Conservation (phyloP, 345 rosid species). For the Trapa bicornis region DNA sequence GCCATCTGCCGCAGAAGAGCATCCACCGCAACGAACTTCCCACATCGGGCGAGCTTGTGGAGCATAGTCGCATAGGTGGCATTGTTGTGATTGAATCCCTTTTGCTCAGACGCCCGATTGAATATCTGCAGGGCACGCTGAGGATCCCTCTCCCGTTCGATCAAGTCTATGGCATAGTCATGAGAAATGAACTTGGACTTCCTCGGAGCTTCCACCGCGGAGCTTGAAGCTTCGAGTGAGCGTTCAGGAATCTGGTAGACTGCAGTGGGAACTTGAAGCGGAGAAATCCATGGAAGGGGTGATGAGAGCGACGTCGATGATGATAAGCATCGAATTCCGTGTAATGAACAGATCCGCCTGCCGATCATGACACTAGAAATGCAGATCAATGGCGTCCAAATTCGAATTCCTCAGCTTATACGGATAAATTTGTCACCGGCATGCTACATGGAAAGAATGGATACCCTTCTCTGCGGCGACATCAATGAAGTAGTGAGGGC, state of each 20-base stretch:
- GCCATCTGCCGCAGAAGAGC: slow-evolving; percentile 67
- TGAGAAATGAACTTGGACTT: slow-evolving; percentile 51
- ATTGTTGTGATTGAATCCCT: slow-evolving; percentile 71
- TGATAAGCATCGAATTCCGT: slow-evolving; percentile 1
- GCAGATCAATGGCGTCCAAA: neutral
- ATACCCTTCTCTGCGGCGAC: too few relatives aligned
- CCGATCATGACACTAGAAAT: slow-evolving; percentile 1
- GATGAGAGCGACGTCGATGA: slow-evolving; percentile 17
- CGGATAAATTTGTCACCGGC: too few relatives aligned
- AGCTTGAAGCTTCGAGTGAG: slow-evolving; percentile 21
- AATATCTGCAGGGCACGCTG: slow-evolving; percentile 58
- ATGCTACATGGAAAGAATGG: too few relatives aligned
- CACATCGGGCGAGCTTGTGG: slow-evolving; percentile 52
- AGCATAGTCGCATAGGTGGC: slow-evolving; percentile 62
- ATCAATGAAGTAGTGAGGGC: too few relatives aligned
- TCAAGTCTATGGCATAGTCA: slow-evolving; percentile 45
- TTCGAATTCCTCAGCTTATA: neutral
- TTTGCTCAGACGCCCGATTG: slow-evolving; percentile 53
- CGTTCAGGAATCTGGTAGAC: slow-evolving; percentile 17
- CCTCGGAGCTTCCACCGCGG: slow-evolving; percentile 14
- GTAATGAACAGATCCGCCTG: neutral
- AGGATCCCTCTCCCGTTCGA: slow-evolving; percentile 62
- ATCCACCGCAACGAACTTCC: slow-evolving; percentile 67
- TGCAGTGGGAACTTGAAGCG: slow-evolving; percentile 21
- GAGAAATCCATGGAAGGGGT: slow-evolving; percentile 40